Conservation (phyloP, 768 basidiomycete genomes). For the Crucibulum laeve region DNA sequence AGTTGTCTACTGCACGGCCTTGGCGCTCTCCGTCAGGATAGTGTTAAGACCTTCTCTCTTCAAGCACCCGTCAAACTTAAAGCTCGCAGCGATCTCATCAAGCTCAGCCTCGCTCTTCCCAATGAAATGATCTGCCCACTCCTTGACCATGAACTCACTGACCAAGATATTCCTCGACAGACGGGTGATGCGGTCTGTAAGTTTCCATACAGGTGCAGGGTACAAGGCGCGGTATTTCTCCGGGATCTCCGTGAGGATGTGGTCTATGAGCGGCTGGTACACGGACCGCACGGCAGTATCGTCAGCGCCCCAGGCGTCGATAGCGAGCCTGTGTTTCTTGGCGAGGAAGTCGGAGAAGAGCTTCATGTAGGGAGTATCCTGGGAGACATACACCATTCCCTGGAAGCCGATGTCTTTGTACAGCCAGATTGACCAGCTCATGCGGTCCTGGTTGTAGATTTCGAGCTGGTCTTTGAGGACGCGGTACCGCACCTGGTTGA, state of each 20-base stretch:
- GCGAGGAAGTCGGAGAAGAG: slow-evolving; percentile 65
- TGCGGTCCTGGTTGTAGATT: slow-evolving; percentile 65
- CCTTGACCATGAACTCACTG: slow-evolving; percentile 64
- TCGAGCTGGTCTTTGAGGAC: slow-evolving; percentile 72
- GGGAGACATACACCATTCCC: slow-evolving; percentile 76
- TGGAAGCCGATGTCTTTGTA: slow-evolving; percentile 88
- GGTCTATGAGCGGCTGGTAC: slow-evolving; percentile 65
- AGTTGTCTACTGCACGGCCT: slow-evolving; percentile 14
- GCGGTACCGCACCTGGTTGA: slow-evolving; percentile 60
- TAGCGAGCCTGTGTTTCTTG: slow-evolving; percentile 74
- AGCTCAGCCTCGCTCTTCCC: slow-evolving; percentile 57
- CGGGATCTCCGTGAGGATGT: slow-evolving; percentile 53
- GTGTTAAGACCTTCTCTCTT: slow-evolving; percentile 64
- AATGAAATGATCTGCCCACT: slow-evolving; percentile 69
- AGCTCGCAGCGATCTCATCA: slow-evolving; percentile 72
- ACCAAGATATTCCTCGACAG: slow-evolving; percentile 66
- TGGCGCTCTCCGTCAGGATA: slow-evolving; percentile 41
- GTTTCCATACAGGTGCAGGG: slow-evolving; percentile 61
- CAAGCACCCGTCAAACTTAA: slow-evolving; percentile 65
- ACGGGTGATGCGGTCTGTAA: slow-evolving; percentile 49
- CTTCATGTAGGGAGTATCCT: slow-evolving; percentile 66
- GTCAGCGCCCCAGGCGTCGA: slow-evolving; percentile 79
- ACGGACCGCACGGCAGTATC: slow-evolving; percentile 47
- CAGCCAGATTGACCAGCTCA: slow-evolving; percentile 84
- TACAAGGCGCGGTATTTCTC: slow-evolving; percentile 50